Evolutionary conservation across 1,139 yeast species (phyloP).

Genomic region (Suhomyces chickasaworum): DNA sequence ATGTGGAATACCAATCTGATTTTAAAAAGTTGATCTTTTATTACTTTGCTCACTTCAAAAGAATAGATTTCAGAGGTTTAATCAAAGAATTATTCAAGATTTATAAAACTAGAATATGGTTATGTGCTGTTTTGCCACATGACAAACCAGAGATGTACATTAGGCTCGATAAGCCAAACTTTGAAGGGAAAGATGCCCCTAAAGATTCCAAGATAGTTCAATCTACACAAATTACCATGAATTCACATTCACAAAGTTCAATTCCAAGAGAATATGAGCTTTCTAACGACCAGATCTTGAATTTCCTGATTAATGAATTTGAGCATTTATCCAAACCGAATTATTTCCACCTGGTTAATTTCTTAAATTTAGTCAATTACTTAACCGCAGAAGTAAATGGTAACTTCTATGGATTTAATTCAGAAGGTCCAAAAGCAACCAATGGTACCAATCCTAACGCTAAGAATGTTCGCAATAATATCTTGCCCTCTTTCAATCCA

Average conservation of each 20-base stretch:
- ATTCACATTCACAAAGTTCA: slow-evolving; percentile 5
- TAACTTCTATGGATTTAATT: slow-evolving; percentile 46
- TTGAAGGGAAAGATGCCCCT: slow-evolving; percentile 3
- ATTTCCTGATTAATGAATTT: slow-evolving; percentile 43
- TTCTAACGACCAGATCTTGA: slow-evolving; percentile 43
- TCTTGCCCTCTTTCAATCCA: slow-evolving; percentile 34
- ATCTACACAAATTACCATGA: not conserved
- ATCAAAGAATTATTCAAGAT: slow-evolving; percentile 90
- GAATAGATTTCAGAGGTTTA: slow-evolving; percentile 90
- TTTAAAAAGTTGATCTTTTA: slow-evolving; percentile 91
- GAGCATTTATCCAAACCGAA: slow-evolving; percentile 37
- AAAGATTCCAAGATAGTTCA: not conserved
- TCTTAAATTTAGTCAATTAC: slow-evolving; percentile 38
- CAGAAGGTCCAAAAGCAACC: slow-evolving; percentile 11
- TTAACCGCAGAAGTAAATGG: slow-evolving; percentile 40
- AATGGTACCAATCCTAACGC: not conserved
- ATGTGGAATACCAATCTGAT: slow-evolving; percentile 95
- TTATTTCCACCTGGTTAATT: slow-evolving; percentile 47
- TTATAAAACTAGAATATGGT: slow-evolving; percentile 96
- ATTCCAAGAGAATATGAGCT: slow-evolving; percentile 47
- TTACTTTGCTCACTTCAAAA: slow-evolving; percentile 70
- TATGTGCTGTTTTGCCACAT: slow-evolving; percentile 73
- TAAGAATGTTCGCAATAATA: slow-evolving; percentile 15
- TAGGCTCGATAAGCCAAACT: slow-evolving; percentile 14
- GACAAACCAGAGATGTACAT: slow-evolving; percentile 38